Evolutionary conservation across 1,284 basidiomycete species (phyloP).

Genomic region (Spongispora temasekensis): DNA sequence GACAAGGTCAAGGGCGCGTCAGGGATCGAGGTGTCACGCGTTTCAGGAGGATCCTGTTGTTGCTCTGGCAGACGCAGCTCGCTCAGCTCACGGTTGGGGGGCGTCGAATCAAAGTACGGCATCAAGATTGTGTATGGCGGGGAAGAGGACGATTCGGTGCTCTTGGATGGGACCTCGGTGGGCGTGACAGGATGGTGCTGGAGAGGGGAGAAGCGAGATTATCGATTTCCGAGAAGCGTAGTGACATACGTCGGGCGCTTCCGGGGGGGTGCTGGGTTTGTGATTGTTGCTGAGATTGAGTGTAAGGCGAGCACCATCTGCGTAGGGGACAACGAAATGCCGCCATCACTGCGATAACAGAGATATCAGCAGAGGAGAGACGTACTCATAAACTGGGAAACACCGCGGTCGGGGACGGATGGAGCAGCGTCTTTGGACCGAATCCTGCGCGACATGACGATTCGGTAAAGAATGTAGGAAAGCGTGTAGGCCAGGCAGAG

Average conservation of each 20-base stretch:
- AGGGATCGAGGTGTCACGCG: background rate
- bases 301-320: slow-evolving; percentile 30
- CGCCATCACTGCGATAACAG: background rate
- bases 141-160: slow-evolving; percentile 15
- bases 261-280: slow-evolving; percentile 3
- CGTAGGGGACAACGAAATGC: background rate
- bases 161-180: slow-evolving; percentile 5
- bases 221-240: background rate
- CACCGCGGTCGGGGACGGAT: slow-evolving; percentile 23
- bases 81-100: slow-evolving; percentile 2
- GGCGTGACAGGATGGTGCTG: background rate
- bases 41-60: background rate
- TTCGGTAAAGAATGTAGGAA: slow-evolving; percentile 32
- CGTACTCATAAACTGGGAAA: slow-evolving; percentile 33
- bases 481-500: slow-evolving; percentile 30
- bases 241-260: slow-evolving; percentile 17
- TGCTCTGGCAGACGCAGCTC: background rate
- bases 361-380: background rate
- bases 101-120: slow-evolving; percentile 16
- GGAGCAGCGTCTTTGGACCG: slow-evolving; percentile 13
- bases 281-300: slow-evolving; percentile 18
- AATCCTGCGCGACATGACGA: slow-evolving; percentile 20
- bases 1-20: background rate
- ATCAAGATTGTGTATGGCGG: slow-evolving; percentile 13
- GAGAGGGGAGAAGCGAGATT: background rate